phyloP scores from a whole-genome alignment of 2,329 filamentous ascomycete genomes.

The Neopestalotiopsis clavispora region DNA sequence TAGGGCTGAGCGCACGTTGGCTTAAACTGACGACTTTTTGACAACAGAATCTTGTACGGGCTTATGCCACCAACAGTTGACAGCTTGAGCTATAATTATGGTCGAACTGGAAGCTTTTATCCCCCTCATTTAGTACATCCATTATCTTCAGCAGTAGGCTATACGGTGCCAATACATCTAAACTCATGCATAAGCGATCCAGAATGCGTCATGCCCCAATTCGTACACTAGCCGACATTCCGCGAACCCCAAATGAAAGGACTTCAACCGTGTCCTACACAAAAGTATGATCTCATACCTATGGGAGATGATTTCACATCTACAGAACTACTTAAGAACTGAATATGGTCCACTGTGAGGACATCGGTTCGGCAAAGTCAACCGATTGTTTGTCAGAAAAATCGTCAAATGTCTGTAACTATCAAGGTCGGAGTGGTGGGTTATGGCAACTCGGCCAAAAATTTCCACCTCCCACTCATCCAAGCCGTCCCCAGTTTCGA shows the following conservation, averaged over 20 bases:
- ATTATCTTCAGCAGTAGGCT: too few relatives aligned
- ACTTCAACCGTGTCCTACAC: neutral
- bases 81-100: too few relatives aligned
- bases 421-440: neutral
- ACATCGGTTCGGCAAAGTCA: neutral
- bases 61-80: too few relatives aligned
- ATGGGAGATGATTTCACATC: neutral
- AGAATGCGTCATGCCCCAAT: neutral
- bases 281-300: neutral
- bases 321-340: neutral
- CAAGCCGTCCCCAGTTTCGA: neutral
- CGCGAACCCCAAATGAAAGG: neutral
- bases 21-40: too few relatives aligned
- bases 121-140: too few relatives aligned
- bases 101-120: too few relatives aligned
- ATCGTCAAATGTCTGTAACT: neutral
- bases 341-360: neutral
- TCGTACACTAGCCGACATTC: neutral
- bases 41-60: too few relatives aligned
- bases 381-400: neutral
- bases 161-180: too few relatives aligned
- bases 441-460: neutral
- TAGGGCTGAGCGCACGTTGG: too few relatives aligned
- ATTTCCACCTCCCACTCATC: neutral
- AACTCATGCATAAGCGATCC: too few relatives aligned